Percentiles rank a stretch among this genome's conserved stretches.
Evolutionary conservation across 768 basidiomycete species (phyloP).

Genomic region (Tylopilus sp.): DNA sequence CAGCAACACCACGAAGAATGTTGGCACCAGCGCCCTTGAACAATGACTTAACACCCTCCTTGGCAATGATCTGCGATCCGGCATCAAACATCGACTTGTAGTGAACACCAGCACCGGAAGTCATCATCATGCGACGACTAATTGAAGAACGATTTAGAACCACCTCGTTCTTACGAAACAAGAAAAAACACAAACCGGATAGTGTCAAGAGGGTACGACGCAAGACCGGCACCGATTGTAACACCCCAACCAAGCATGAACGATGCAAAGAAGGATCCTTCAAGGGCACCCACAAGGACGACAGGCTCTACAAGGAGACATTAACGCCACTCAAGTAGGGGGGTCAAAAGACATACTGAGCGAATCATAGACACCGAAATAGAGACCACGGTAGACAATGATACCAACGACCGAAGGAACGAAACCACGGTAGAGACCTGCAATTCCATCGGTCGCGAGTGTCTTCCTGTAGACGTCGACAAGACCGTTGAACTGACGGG

Average conservation of each 20-base stretch:
- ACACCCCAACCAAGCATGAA: conserved; percentile 99
- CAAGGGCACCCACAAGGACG: conserved; percentile 90
- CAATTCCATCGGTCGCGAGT: conserved; percentile 94
- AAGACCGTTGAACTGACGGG: conserved; percentile 98
- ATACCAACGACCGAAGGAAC: conserved; percentile 99
- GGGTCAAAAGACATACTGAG: conserved; percentile 60
- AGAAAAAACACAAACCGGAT: conserved; percentile 53
- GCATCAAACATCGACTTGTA: conserved; percentile 99
- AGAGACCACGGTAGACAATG: conserved; percentile 99
- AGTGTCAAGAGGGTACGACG: conserved; percentile 92
- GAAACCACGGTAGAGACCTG: conserved; percentile 99
- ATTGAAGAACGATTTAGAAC: conserved; percentile 34
- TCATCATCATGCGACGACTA: conserved; percentile 99
- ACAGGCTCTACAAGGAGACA: conserved; percentile 69
- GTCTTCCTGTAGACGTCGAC: conserved; percentile 98
- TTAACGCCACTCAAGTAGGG: conserved; percentile 29
- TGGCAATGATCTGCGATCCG: conserved; percentile 87
- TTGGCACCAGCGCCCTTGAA: conserved; percentile 99
- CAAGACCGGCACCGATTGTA: conserved; percentile 98
- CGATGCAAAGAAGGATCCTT: conserved; percentile 96
- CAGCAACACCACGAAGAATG: conserved; percentile 98
- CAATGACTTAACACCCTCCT: conserved; percentile 93
- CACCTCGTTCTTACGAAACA: not conserved
- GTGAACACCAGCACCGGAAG: conserved; percentile 90
- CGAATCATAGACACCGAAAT: conserved; percentile 96